Base-by-base conservation (phyloP, 306 rosid species). In the Cucurbita ficifolia region DNA sequence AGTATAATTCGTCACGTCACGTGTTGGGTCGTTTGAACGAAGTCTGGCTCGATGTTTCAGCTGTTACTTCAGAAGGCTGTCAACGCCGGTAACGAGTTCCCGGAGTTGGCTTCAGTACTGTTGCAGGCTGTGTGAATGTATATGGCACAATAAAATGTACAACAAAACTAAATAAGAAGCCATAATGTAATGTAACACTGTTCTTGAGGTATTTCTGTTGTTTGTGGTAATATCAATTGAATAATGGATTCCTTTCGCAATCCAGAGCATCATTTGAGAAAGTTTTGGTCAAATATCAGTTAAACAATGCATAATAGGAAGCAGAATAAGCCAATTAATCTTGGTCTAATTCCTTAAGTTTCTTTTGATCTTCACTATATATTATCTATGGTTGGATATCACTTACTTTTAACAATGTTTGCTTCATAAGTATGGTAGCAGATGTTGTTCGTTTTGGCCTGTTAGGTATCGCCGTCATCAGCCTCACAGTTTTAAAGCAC, bases 41-140 rank as follows among this genome's bases (percentile, higher is more conserved):
- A 82, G 96, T 87, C 50, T 87, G 96, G 98, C 72, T 88, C 0
- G 74, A 76, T 18, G 77, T 88, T 18, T 83, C 86, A 0, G 88
- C 82, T 61, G 70, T 74, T 4, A 53, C 46, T 52, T 76, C 72
- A 7, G 81, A 81, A 46, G 82, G 50, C 29, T 80, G 80, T 81
- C 77, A 73, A 19, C 60, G 67, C 63, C 55, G 22, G 10, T 67
- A 45, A 67, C 54, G 54, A 67, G 38, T 12, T 68, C 10, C 13
- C 14, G 22, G 73, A 68, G 56, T 68, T 11, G 73, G 42, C 10
- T 11, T 19, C 4, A 40, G 71, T n/a, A 42, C 22, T 64, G 71
- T 65, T 68, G 19, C 55, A 22, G 54, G 40, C 73, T 68, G 73
- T 68, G 73, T 68, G 40, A 43, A 19, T 68, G 56, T 13, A 12